phyloP scores from a whole-genome alignment of 1,284 basidiomycete species.

The Ustilago shanxiensis region DNA sequence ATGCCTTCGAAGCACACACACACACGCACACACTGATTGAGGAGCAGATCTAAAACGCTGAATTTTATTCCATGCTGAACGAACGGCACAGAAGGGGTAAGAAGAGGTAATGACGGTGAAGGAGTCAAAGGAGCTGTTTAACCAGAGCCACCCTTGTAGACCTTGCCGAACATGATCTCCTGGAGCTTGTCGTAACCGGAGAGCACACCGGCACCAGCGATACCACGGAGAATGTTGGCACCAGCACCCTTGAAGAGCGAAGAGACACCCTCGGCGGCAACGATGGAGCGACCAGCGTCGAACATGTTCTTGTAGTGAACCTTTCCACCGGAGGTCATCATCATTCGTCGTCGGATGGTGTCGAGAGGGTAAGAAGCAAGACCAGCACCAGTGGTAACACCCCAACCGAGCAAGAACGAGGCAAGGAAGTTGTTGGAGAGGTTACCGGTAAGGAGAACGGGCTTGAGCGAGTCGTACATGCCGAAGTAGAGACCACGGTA shows the following conservation, averaged over 20 bases:
- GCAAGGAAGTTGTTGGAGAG: conserved; percentile 70
- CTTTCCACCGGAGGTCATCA: conserved; percentile 70
- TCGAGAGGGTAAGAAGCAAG: conserved; percentile 70
- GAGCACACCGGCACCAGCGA: conserved; percentile 96
- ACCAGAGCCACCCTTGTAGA: conserved; percentile 65
- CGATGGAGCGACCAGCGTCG: conserved; percentile 80
- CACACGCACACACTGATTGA: neutral
- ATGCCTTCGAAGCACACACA: too few relatives aligned
- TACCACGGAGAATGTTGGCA: conserved; percentile 98
- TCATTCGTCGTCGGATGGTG: conserved; percentile 70
- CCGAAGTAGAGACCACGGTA: conserved; percentile 71
- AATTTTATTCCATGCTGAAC: conserved; percentile 44
- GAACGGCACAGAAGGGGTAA: conserved; percentile 29
- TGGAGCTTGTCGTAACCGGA: conserved; percentile 88
- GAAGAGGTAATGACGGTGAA: neutral
- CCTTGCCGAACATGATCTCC: conserved; percentile 72
- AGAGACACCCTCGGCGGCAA: conserved; percentile 85
- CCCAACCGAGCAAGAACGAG: conserved; percentile 70
- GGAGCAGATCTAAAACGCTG: conserved; percentile 42
- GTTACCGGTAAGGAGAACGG: conserved; percentile 67
- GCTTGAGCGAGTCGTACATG: conserved; percentile 71
- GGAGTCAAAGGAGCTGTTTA: conserved; percentile 26
- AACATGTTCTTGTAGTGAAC: conserved; percentile 73
- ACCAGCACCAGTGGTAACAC: conserved; percentile 70
- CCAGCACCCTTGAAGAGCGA: conserved; percentile 81